Base-by-base conservation (phyloP, 2,329 filamentous ascomycete species). In the Aspergillus tamarii region DNA sequence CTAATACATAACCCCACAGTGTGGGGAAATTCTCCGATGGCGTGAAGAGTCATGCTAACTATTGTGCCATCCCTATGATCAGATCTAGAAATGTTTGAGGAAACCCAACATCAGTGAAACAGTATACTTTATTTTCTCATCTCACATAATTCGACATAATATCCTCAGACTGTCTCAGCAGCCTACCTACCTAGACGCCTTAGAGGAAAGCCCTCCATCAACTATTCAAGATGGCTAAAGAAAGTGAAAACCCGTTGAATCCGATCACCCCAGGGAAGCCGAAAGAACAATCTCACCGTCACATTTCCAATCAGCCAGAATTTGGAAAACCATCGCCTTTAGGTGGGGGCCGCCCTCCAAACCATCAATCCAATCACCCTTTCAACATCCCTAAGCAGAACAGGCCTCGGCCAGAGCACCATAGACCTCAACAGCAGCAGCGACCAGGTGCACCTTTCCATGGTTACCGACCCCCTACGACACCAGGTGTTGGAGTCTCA, bases 241-340 rank as follows among this genome's bases (percentile, higher is more conserved):
- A 86, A 77, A 79, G 83, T 64, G 82, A 83, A 63, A 80, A 82
- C 19, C 77, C 80, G 14, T 73, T 74, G 55, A 72, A 75, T 57
- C 73, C 75, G 9, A 70, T 73, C 48, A 74, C 73, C 39, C 74
- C 78, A 56, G 73, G 75, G 21, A 78, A 77, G 65, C 72, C 73
- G 16, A 75, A 76, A 57, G 73, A 80, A 34, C 73, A 76, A 41
- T 60, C 73, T 21, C 72, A 71, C 43, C 70, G 76, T 34, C 70
- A 76, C 16, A 67, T 77, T 14, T 70, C 77, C 16, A 76, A 80
- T 6, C 76, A 81, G 36, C 80, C 84, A 45, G 82, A 88, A 69
- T 89, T 89, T 70, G 87, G 87, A 58, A 84, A 85, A 69, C 80
- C 87, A 2, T 88, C 85, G 65, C 84, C 86, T 19, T 75, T 89